phyloP scores from a whole-genome alignment of 495 filamentous ascomycete genomes.

The Patellaria atrata region DNA sequence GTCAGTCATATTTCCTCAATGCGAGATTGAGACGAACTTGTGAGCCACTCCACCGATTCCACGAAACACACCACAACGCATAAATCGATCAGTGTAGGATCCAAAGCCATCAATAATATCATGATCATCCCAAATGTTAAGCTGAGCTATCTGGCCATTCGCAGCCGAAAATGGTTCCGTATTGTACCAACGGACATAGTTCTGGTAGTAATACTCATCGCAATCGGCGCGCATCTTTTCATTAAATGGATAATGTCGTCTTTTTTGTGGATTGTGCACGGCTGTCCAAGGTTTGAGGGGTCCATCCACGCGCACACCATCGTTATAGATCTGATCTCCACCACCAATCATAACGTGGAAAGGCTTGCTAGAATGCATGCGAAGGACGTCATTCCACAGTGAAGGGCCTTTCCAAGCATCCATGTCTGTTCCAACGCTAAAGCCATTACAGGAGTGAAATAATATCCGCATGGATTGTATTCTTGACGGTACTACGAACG shows the following conservation, averaged over 20 bases:
- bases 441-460: conserved; percentile 94
- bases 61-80: conserved; percentile 80
- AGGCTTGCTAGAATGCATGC: conserved; percentile 50
- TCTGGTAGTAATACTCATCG: conserved; percentile 80
- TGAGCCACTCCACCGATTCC: conserved; percentile 65
- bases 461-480: conserved; percentile 85
- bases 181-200: conserved; percentile 79
- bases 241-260: conserved; percentile 60
- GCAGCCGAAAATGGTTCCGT: conserved; percentile 69
- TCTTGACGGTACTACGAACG: conserved; percentile 61
- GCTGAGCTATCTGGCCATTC: conserved; percentile 76
- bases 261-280: conserved; percentile 68
- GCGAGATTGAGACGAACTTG: conserved; percentile 13
- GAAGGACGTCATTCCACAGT: conserved; percentile 82
- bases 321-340: conserved; percentile 92
- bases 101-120: conserved; percentile 73
- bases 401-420: conserved; percentile 67
- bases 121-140: conserved; percentile 95
- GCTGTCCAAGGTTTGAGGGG: conserved; percentile 68
- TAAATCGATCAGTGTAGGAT: conserved; percentile 84
- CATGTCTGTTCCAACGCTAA: conserved; percentile 84
- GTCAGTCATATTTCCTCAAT: conserved; percentile 3
- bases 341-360: conserved; percentile 96
- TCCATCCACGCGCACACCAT: conserved; percentile 62
- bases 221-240: conserved; percentile 59